Percentiles rank a stretch among this genome's conserved stretches.
Conservation (phyloP, 176 grass and related monocot species). For the Typha latifolia region DNA sequence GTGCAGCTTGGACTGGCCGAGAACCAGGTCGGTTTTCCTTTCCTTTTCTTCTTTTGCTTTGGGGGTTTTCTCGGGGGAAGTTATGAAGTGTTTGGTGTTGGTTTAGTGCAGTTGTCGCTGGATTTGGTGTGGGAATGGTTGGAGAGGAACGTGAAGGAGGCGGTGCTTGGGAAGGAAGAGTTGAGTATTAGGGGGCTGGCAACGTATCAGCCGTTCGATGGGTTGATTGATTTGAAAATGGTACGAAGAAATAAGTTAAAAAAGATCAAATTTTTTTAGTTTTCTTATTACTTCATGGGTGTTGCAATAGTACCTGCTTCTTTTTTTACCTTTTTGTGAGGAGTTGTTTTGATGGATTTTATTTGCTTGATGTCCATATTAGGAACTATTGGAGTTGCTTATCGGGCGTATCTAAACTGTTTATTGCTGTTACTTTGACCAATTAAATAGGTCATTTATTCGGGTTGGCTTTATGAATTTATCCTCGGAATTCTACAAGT, state of each 20-base stretch:
- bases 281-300: background rate
- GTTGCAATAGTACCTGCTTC: background rate
- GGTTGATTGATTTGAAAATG: constrained; percentile 82
- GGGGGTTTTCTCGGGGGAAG: background rate
- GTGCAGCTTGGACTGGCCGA: constrained; percentile 87
- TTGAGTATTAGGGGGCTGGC: constrained; percentile 71
- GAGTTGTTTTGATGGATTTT: too few relatives aligned
- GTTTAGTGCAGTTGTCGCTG: constrained; percentile 52
- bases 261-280: background rate
- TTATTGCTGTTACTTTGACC: too few relatives aligned
- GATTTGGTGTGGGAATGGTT: constrained; percentile 86
- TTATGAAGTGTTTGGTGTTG: constrained; percentile 10
- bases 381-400: too few relatives aligned
- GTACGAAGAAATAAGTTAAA: constrained; percentile 25
- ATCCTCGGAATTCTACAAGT: too few relatives aligned
- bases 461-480: too few relatives aligned
- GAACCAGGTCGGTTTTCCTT: constrained; percentile 38
- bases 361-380: too few relatives aligned
- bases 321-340: too few relatives aligned
- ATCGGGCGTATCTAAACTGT: too few relatives aligned
- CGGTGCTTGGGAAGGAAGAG: constrained; percentile 25
- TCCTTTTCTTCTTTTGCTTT: background rate
- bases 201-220: constrained; percentile 72
- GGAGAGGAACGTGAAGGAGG: constrained; percentile 39
- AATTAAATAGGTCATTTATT: too few relatives aligned